These are phyloP conservation scores for Sphaerosporella brunnea DNA, from an alignment of 495 filamentous ascomycete genomes.

Conservation along the genomic window DNA sequence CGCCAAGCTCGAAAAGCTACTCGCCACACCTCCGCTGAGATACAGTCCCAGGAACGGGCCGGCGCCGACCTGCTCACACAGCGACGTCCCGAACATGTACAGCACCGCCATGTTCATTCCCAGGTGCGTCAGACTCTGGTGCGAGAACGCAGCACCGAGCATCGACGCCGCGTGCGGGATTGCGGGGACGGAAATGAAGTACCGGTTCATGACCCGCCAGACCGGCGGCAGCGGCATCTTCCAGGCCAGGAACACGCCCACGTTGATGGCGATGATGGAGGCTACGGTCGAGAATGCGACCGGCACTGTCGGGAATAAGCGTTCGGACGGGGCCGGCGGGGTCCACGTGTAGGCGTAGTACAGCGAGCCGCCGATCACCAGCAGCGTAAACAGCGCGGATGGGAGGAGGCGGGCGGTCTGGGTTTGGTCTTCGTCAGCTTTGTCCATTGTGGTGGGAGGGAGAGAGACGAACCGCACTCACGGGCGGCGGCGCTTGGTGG, in stretches of 20 bases:
- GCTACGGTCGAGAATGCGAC: constrained; percentile 62
- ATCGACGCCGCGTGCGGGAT: constrained; percentile 47
- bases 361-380: constrained; percentile 16
- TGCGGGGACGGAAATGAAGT: constrained; percentile 54
- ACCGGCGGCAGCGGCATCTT: constrained; percentile 38
- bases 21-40: constrained; percentile 46
- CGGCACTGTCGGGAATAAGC: constrained; percentile 52
- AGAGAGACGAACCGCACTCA: not conserved
- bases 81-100: constrained; percentile 39
- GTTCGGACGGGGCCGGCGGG: constrained; percentile 12
- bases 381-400: constrained; percentile 21
- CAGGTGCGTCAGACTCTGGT: constrained; percentile 51
- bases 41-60: constrained; percentile 70
- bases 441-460: not conserved
- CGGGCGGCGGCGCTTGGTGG: not conserved
- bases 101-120: constrained; percentile 49
- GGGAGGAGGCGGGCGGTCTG: constrained; percentile 22
- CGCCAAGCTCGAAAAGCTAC: constrained; percentile 45
- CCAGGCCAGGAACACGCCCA: constrained; percentile 46
- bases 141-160: constrained; percentile 60
- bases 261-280: constrained; percentile 47
- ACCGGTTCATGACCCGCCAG: constrained; percentile 59
- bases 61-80: constrained; percentile 77
- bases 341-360: constrained; percentile 19
- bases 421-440: not conserved